These are phyloP conservation scores for Prunus yedoensis DNA, from an alignment of 331 rosid genomes.

Conservation along the genomic window DNA sequence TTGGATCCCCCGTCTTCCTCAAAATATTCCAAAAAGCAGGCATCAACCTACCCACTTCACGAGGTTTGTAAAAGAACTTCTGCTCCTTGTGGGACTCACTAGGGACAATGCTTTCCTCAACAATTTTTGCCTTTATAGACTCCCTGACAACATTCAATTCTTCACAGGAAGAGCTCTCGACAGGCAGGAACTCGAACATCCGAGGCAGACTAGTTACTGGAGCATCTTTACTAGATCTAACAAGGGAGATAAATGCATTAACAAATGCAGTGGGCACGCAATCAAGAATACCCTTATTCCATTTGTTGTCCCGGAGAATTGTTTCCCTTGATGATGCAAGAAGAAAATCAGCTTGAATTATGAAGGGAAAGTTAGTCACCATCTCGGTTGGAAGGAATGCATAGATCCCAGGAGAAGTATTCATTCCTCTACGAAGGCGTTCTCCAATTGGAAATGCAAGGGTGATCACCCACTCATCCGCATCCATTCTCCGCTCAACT, in stretches of 20 bases:
- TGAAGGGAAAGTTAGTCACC: slow-evolving; percentile 74
- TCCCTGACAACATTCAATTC: slow-evolving; percentile 52
- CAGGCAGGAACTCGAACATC: slow-evolving; percentile 56
- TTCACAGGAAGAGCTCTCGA: slow-evolving; percentile 35
- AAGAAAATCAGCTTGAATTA: slow-evolving; percentile 77
- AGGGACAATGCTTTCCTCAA: slow-evolving; percentile 52
- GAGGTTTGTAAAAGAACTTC: slow-evolving; percentile 62
- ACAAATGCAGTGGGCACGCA: slow-evolving; percentile 61
- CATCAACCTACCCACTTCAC: slow-evolving; percentile 61
- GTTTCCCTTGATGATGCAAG: slow-evolving; percentile 80
- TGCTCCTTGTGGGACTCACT: slow-evolving; percentile 53
- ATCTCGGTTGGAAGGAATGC: slow-evolving; percentile 87
- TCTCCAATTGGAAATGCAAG: slow-evolving; percentile 71
- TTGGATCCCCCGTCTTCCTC: slow-evolving; percentile 30
- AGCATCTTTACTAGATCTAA: slow-evolving; percentile 24
- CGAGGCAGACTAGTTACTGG: slow-evolving; percentile 43
- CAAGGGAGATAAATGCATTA: slow-evolving; percentile 58
- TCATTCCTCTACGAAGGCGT: slow-evolving; percentile 42
- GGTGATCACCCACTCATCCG: slow-evolving; percentile 56
- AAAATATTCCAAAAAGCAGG: slow-evolving; percentile 67
- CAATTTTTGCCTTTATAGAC: slow-evolving; percentile 41
- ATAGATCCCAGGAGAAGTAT: slow-evolving; percentile 50
- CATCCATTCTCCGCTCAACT: slow-evolving; percentile 62
- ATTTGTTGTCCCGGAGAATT: slow-evolving; percentile 57
- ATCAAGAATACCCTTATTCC: slow-evolving; percentile 74